Evolutionary conservation across 805 yeast genomes (phyloP), one percentile per base, ranked within the genome.

Genomic region (Komagataella pastoris): DNA sequence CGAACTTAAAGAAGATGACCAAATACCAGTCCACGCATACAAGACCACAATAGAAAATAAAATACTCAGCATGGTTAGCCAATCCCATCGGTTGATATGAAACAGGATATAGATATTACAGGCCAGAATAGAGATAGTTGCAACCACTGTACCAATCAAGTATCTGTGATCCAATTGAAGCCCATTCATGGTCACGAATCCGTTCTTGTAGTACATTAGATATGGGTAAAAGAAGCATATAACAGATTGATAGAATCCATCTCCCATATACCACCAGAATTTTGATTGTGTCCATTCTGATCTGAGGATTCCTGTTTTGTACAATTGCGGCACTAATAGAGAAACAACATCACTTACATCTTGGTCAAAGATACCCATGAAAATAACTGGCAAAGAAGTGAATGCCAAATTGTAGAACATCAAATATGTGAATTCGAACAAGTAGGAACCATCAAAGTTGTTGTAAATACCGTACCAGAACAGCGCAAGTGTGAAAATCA

Each of bases 321-420:
- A 86, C 46, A 86, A 65, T 61, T 86, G 87, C 3, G 95, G 95
- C 30, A 84, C 85, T 52, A 83, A 64, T 53, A 86, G 59, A 6
- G 89, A 81, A 40, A 85, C 81, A 46, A 77, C 75, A 55, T 79
- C 88, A 53, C 73, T 74, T 19, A 85, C 90, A 67, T 86, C 95
- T 64, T 86, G 93, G 65, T 86, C 95, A 55, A 86, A 76, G 23
- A 86, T 77, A 56, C 87, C 93, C 65, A 86, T 65, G 58, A 86
- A 79, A 50, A 86, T 86, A 51, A 85, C 84, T 0, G 95, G 91
- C 52, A 85, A 68, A 3, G 95, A 85, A 0, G 95, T 86, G 61
- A 83, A 86, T 2, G 90, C 91, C 75, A 86, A 76, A 61, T 81
- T 85, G 67, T 84, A 86, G 63, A 86, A 85, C 83, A 80, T 85